These are phyloP conservation scores for Cytospora chrysosperma DNA, from an alignment of 2,329 filamentous ascomycete genomes.

Conservation along the genomic window DNA sequence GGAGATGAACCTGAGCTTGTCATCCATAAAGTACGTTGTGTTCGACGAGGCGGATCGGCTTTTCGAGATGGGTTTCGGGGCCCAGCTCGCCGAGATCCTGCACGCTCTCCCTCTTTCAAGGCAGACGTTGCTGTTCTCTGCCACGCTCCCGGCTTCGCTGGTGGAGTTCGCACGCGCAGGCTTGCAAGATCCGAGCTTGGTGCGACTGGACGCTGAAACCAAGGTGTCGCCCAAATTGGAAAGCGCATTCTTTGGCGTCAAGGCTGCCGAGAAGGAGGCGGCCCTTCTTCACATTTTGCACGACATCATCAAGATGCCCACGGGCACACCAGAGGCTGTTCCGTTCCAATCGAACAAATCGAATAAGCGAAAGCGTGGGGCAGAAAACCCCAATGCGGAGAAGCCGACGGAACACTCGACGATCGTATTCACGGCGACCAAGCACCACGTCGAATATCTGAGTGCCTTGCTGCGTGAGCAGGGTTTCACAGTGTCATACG, in stretches of 20 bases:
- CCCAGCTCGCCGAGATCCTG: conserved; percentile 89
- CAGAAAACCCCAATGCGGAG: conserved; percentile 54
- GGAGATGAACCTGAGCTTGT: conserved; percentile 91
- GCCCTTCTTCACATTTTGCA: conserved; percentile 85
- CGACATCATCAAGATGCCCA: conserved; percentile 89
- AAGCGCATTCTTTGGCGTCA: conserved; percentile 91
- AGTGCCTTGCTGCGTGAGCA: conserved; percentile 73
- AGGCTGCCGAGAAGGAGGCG: conserved; percentile 90
- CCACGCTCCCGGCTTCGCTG: conserved; percentile 87
- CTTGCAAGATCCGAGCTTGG: conserved; percentile 84
- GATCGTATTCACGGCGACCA: conserved; percentile 91
- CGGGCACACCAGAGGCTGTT: conserved; percentile 56
- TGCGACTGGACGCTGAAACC: conserved; percentile 88
- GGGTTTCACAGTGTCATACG: conserved; percentile 89
- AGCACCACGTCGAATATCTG: conserved; percentile 96
- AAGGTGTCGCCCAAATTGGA: conserved; percentile 97
- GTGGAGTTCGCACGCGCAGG: conserved; percentile 96
- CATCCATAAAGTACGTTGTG: conserved; percentile 88
- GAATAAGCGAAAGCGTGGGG: conserved; percentile 73
- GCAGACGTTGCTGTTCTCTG: conserved; percentile 93
- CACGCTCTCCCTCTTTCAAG: conserved; percentile 79
- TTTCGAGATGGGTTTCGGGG: conserved; percentile 98
- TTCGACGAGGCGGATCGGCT: conserved; percentile 97
- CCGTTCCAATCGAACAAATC: conserved; percentile 47
- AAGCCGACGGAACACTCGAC: conserved; percentile 88